Percentiles rank a stretch among this genome's conserved stretches.
phyloP scores from a whole-genome alignment of 352 stramenopile genomes.

The Pythium oligandrum region DNA sequence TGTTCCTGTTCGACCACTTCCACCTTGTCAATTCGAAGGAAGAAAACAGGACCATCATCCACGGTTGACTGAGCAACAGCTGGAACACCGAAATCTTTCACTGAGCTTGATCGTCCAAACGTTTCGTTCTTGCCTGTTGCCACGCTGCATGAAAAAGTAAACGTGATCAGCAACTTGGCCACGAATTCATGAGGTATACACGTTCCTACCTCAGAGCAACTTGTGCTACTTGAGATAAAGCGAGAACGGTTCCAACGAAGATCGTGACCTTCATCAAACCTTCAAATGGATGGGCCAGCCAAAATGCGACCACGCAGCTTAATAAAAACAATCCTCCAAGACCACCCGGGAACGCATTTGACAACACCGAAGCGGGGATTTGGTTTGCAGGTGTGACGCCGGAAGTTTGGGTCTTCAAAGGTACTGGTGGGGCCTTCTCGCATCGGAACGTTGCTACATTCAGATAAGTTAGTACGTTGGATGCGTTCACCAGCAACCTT shows the following conservation, averaged over 20 bases:
- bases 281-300: conserved; percentile 64
- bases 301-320: conserved; percentile 71
- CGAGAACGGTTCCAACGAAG: conserved; percentile 73
- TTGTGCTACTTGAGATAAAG: conserved; percentile 67
- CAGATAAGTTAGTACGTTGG: too few species aligned
- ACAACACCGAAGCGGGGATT: conserved; percentile 42
- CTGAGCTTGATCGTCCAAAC: too few species aligned
- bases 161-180: background rate
- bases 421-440: conserved; percentile 23
- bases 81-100: too few species aligned
- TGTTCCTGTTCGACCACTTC: conserved; percentile 50
- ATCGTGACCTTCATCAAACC: conserved; percentile 86
- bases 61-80: background rate
- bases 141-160: conserved; percentile 4
- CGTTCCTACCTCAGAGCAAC: conserved; percentile 48
- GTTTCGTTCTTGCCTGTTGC: conserved; percentile 1
- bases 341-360: conserved; percentile 55
- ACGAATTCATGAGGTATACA: background rate
- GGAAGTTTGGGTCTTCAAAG: conserved; percentile 39
- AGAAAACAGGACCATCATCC: conserved; percentile 37
- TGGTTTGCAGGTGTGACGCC: conserved; percentile 4
- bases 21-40: conserved; percentile 53
- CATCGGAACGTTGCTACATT: conserved; percentile 50
- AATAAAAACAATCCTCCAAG: conserved; percentile 71
- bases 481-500: too few species aligned